A percentile compares a stretch with the other conserved stretches of the same genome.
Conservation (phyloP, 495 filamentous ascomycete species). For the Penicillium canescens region DNA sequence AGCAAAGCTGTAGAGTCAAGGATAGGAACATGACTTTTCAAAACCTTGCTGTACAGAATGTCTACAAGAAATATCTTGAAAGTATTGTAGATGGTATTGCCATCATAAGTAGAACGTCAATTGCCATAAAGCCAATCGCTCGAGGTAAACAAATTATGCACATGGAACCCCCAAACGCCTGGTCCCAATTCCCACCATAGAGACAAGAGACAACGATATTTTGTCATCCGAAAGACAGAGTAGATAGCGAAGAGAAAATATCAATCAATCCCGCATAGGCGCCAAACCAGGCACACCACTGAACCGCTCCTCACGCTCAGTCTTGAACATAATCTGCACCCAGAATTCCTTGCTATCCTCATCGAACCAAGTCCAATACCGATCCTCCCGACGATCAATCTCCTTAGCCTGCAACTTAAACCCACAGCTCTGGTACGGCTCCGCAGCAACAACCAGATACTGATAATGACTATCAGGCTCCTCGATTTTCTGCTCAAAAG, state of each 20-base stretch:
- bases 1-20: no score
- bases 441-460: slow-evolving; percentile 92
- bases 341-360: slow-evolving; percentile 96
- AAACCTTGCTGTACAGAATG: no score
- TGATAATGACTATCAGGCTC: slow-evolving; percentile 92
- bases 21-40: no score
- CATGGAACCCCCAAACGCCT: slow-evolving; percentile 19
- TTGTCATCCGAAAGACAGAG: slow-evolving; percentile 2
- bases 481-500: slow-evolving; percentile 94
- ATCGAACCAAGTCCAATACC: slow-evolving; percentile 95
- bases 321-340: slow-evolving; percentile 99
- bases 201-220: slow-evolving; percentile 9
- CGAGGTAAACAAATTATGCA: slow-evolving; percentile 10
- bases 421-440: slow-evolving; percentile 95
- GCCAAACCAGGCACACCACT: slow-evolving; percentile 90
- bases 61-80: not conserved
- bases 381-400: slow-evolving; percentile 83
- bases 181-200: slow-evolving; percentile 16
- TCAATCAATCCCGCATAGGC: slow-evolving; percentile 39
- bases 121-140: slow-evolving; percentile 16
- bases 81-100: not conserved
- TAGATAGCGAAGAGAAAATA: not conserved
- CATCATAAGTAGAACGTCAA: not conserved
- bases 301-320: slow-evolving; percentile 95
- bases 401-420: slow-evolving; percentile 97